These are phyloP conservation scores for Agarophyton chilense DNA, from an alignment of 23 red algal genomes.

Conservation along the genomic window DNA sequence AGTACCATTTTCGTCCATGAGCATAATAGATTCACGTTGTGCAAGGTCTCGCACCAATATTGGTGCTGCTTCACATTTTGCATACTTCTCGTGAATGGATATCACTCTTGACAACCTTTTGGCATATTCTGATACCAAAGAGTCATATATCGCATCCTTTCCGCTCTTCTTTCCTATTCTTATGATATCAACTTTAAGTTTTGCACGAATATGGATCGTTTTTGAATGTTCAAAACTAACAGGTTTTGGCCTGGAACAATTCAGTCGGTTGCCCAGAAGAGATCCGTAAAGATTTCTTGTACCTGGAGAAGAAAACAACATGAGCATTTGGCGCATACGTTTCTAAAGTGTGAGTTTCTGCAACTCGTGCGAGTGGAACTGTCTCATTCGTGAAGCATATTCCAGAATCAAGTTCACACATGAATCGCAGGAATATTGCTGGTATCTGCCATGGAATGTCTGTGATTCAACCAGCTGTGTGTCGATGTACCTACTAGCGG, in stretches of 20 bases:
- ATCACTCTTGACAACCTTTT: constrained; percentile 50
- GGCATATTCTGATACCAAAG: constrained; percentile 10
- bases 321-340: background rate
- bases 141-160: constrained; percentile 61
- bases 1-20: constrained; percentile 58
- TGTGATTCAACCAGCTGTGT: too few species aligned
- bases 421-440: too few species aligned
- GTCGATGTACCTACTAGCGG: too few species aligned
- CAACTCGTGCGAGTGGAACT: background rate
- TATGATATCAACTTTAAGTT: constrained; percentile 56
- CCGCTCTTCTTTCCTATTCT: constrained; percentile 51
- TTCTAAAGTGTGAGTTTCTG: background rate
- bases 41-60: constrained; percentile 3
- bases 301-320: background rate
- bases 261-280: background rate
- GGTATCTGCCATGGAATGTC: too few species aligned
- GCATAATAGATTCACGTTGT: constrained; percentile 26
- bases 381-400: too few species aligned
- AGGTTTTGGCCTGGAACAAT: background rate
- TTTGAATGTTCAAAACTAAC: background rate
- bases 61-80: constrained; percentile 37
- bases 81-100: constrained; percentile 21
- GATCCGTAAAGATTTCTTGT: background rate
- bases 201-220: background rate
- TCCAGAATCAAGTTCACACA: too few species aligned